A percentile compares a stretch with the other conserved stretches of the same genome.
Evolutionary conservation across 139 green algal species (phyloP).

Genomic region (Tetratostichococcus sp.): DNA sequence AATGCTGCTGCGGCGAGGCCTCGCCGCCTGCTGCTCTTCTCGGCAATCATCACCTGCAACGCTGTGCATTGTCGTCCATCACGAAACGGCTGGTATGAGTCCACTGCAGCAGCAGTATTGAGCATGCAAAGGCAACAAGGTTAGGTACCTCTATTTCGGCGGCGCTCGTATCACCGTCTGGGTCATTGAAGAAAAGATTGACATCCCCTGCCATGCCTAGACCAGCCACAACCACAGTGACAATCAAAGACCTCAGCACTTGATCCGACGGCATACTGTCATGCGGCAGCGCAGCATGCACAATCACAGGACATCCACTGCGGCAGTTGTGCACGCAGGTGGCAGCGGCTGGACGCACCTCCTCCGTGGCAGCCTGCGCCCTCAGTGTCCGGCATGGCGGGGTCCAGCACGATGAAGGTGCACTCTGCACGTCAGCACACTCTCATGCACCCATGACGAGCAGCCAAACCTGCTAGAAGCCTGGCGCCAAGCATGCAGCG

Average conservation of each 20-base stretch:
- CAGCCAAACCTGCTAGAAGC: background rate
- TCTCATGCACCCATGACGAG: background rate
- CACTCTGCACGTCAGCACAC: conserved; percentile 38
- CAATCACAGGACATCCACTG: too few relatives aligned
- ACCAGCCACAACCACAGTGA: too few relatives aligned
- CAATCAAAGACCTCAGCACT: too few relatives aligned
- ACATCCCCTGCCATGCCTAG: conserved; percentile 57
- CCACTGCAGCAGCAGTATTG: too few relatives aligned
- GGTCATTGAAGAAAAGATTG: conserved; percentile 56
- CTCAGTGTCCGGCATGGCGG: conserved; percentile 21
- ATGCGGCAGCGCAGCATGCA: too few relatives aligned
- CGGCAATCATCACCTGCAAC: conserved; percentile 71
- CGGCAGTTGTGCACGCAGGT: too few relatives aligned
- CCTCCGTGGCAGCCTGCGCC: conserved; percentile 37
- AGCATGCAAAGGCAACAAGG: too few relatives aligned
- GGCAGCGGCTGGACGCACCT: conserved; percentile 13
- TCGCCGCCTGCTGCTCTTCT: conserved; percentile 40
- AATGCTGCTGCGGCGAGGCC: conserved; percentile 66
- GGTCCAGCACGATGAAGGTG: conserved; percentile 80
- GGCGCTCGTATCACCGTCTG: conserved; percentile 17
- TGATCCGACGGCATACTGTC: too few relatives aligned
- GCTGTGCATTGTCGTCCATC: background rate
- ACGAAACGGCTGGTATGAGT: too few relatives aligned
- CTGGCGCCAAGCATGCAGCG: too few relatives aligned
- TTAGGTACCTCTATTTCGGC: conserved; percentile 48